Base-by-base conservation (phyloP, 768 basidiomycete genomes). In the Boletus sp. region DNA sequence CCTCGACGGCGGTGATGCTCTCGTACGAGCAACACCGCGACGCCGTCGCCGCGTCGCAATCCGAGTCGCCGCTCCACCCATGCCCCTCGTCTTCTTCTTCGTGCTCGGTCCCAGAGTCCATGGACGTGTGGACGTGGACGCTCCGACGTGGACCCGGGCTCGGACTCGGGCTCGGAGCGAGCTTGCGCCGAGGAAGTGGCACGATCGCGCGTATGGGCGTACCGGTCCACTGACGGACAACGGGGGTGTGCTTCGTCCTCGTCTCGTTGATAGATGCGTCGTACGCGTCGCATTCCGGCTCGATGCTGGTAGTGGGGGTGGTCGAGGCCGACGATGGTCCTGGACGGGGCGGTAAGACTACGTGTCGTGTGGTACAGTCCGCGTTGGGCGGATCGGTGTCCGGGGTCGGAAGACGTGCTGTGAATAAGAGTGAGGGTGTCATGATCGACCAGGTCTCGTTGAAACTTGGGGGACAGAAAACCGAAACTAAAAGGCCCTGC, bases 1-100 rank as follows among this genome's bases (percentile, higher is more conserved):
- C 68, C 13, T 46, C 47, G 3, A 54, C 41, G 23, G 70, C 70
- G 2, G 59, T 63, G 55, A 69, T 69, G 17, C 68, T 71, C 65
- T 65, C 55, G 30, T 63, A 68, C 47, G 56, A 44, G 46, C 37
- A 60, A 21, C n/a, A 52, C 41, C 56, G 47, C 40, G 43, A 39
- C 23, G 19, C n/a, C 8, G 19, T 27, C 1, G 21, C 1, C 0
- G 3, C 19, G 14, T 10, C 44, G 2, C 21, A 6, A 8, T 14
- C 55, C 13, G 25, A 25, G 25, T 41, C 51, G 2, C 42, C 50
- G 34, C n/a, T 27, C 4, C 9, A 17, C 8, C 25, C 48, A 21
- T 38, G 46, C 41, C 34, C 34, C 4, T 33, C 45, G 0, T 48
- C 54, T 5, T 38, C 53, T 0, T 17, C 42, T 10, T 21, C 52